These are phyloP conservation scores for Bipolaris cookei DNA, from an alignment of 2,329 filamentous ascomycete genomes.

Conservation along the genomic window DNA sequence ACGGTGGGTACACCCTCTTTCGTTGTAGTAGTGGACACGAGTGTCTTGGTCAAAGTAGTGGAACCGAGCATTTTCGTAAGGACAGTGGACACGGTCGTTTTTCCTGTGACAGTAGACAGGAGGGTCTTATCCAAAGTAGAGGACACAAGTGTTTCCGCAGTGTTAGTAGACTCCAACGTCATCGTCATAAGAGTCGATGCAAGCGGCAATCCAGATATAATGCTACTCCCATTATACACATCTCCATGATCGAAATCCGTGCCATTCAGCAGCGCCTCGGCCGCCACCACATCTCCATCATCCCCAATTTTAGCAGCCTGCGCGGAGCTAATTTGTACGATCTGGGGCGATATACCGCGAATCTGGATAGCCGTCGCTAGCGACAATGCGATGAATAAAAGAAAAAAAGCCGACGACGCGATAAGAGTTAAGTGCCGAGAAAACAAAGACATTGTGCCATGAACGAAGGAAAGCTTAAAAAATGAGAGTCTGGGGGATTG, in stretches of 20 bases:
- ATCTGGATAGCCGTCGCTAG: constrained; percentile 38
- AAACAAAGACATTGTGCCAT: constrained; percentile 26
- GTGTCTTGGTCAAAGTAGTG: no score
- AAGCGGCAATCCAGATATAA: constrained; percentile 21
- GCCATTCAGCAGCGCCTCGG: constrained; percentile 37
- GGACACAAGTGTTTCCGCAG: no score
- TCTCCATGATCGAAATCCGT: constrained; percentile 39
- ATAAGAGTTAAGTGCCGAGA: constrained; percentile 31
- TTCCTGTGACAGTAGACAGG: no score
- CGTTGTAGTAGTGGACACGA: no score
- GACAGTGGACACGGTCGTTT: no score
- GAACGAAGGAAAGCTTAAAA: neutral
- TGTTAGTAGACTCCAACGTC: no score
- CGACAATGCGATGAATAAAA: constrained; percentile 40
- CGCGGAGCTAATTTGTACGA: constrained; percentile 34
- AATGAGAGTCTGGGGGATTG: neutral
- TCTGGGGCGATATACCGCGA: constrained; percentile 29
- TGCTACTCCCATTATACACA: constrained; percentile 30
- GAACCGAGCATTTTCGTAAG: no score
- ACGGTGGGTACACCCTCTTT: constrained; percentile 5
- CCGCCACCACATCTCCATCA: constrained; percentile 23
- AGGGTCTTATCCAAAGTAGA: no score
- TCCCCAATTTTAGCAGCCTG: constrained; percentile 35
- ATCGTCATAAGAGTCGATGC: constrained; percentile 17
- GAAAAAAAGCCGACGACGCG: constrained; percentile 32